Conservation (phyloP, 2,329 filamentous ascomycete genomes). For the Sphaerulina vaccinii region DNA sequence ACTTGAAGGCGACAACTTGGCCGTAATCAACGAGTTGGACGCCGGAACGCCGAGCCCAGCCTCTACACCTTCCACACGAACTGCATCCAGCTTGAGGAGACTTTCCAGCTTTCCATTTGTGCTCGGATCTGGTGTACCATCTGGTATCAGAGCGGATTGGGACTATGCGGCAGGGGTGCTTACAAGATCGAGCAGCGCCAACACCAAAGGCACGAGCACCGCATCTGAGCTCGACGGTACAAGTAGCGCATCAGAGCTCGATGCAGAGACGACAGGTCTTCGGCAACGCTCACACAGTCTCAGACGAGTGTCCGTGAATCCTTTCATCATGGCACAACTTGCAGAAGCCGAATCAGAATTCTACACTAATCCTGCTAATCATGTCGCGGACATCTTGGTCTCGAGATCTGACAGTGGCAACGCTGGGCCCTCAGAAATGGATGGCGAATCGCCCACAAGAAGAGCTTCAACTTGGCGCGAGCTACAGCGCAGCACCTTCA, state of each 20-base stretch:
- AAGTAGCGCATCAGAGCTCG: constrained; percentile 10
- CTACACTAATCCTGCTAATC: background rate
- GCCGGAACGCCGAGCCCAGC: constrained; percentile 12
- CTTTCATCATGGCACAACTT: constrained; percentile 2
- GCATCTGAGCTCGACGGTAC: too few relatives aligned
- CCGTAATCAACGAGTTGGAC: constrained; percentile 13
- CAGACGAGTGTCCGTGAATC: constrained; percentile 1
- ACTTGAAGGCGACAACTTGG: constrained; percentile 10
- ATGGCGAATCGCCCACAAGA: constrained; percentile 15
- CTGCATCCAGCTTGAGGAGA: background rate
- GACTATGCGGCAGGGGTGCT: background rate
- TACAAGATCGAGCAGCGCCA: constrained; percentile 9
- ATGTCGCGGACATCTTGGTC: background rate
- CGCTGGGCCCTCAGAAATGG: constrained; percentile 7
- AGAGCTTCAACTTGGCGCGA: constrained; percentile 8
- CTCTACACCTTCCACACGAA: too few relatives aligned
- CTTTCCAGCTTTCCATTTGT: constrained; percentile 12
- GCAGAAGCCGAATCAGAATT: background rate
- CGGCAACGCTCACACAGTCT: background rate
- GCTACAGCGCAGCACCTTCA: constrained; percentile 7
- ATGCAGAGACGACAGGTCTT: background rate
- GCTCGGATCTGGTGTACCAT: background rate
- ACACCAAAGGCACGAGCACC: background rate
- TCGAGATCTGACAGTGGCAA: background rate
- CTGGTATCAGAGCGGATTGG: background rate